Base-by-base conservation (phyloP, 176 grass and related monocot species). In the Oryza glumipatula region DNA sequence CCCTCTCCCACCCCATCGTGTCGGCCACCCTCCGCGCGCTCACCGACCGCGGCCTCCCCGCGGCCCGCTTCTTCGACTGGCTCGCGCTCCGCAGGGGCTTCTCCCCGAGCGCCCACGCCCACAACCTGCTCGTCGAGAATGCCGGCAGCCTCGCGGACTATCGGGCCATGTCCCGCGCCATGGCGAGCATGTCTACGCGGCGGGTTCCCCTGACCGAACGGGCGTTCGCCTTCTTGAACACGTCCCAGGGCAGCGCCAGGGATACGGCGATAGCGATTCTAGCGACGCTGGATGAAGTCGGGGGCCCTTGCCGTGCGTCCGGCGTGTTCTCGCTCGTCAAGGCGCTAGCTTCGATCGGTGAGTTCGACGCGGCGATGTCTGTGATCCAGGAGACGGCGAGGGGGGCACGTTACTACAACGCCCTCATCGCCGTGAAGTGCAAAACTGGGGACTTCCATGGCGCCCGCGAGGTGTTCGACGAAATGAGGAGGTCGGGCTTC, bases 311-410 rank as follows among this genome's bases (percentile, higher is more conserved):
- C 71, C 75, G 87, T 61, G 80, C 85, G 21, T 92, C 91, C 23
- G 96, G 96, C 24, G 92, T 94, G 64, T 98, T 95, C 67, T 90
- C 91, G 19, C 80, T 95, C 56, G 76, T 98, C 32, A 98, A 93
- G 65, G 64, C 76, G 3, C 86, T 95, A 52, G 91, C 89, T 26
- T 87, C 81, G 24, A 70, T 89, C 19, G 89, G 87, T 17, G 85
- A 90, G 39, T 90, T 94, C 74, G 85, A 89, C 30, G 85, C 85
- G 33, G 96, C 91, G 16, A 76, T 87, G 23, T 88, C 63, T 11
- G 80, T 95, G 67, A 95, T 98, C 39, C 73, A 88, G 74, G 80
- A 87, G 78, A 90, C 89, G 32, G n/a, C 76, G 3, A 93, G 80
- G 79, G 88, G 64, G 48, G 75, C 85, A 67, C 87, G 78, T 45